Base-by-base conservation (phyloP, 169 alveolate species). In the Babesia microti region DNA sequence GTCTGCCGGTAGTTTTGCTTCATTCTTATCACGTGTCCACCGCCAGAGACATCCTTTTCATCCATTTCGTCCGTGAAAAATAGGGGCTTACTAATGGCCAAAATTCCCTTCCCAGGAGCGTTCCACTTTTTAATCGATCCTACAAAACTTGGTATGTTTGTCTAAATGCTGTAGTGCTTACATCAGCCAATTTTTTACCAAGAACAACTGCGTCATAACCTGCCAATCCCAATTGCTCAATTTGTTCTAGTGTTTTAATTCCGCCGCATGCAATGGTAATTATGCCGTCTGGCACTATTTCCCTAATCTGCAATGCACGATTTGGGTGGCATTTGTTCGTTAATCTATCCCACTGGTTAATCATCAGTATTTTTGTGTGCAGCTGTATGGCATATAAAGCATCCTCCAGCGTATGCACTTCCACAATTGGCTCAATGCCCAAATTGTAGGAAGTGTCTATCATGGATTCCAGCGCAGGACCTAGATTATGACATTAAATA, bases 351-450 rank as follows among this genome's bases (percentile, higher is more conserved):
- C 67, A 76, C 53, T 76, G 82, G 41, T 76, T 76, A 17, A 76
- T 44, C 80, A 55, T 60, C 24, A 60, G 27, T 2, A 60, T 52
- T 39, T 32, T 57, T 18, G 67, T 57, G 2, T 82, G 82, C 18
- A 66, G 54, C 15, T 69, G 65, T 0, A 66, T 44, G 12, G 85
- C 76, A 29, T 29, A 59, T 48, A 65, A 48, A 14, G 75, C 76
- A 23, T 76, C 85, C 14, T 69, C 57, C 14, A 44, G 59, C 42
- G 68, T 71, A 54, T 76, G 85, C 26, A 70, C 82, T 46, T 76
- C 85, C 3, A 68, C 85, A 15, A 76, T 69, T 12, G 85, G 80
- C 67, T 76, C 80, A 3, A 69, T 76, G 4, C 85, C 85, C 68
- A 76, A 42, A 14, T 44, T 70, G 22, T 54, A 43, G 41, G 82